Base-by-base conservation (phyloP, 2,329 filamentous ascomycete genomes). In the Trematosphaeria pertusa region DNA sequence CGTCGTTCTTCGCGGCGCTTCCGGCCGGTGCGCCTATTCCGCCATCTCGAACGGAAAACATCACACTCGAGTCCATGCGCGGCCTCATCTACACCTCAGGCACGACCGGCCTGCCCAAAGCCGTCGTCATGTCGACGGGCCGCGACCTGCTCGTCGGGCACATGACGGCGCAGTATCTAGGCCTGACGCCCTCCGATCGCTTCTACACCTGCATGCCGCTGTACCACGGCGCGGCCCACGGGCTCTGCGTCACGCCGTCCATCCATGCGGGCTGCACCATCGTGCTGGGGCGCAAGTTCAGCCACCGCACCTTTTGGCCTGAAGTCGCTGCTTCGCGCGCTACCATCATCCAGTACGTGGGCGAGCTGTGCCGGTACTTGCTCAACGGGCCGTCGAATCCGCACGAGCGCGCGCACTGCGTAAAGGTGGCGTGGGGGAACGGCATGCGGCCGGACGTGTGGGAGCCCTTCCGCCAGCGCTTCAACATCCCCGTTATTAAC, bases 361-460 rank as follows among this genome's bases (percentile, higher is more conserved):
- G 70, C 18, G 70, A 73, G 40, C 43, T 71, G 1, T 71, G 69
- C 33, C 56, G 69, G 14, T 73, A 73, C 43, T 46, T 73, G 6
- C 40, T 71, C 6, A 72, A 70, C 22, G 62, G 61, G 1, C 66
- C 70, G 2, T 43, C 52, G n/a, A 68, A 65, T 34, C 50, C 58
- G 9, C 61, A 58, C 28, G 70, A 72, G 43, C 54, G 58, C 9
- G 55, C 54, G 10, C 65, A 73, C 44, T 67, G 62, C 14, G 68
- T 70, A 2, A 36, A 63, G 15, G 48, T 69, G 46, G 70, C 68
- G 3, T 73, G 65, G 66, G 71, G 72, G 10, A 75, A 75, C 38
- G 72, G 72, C n/a, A 71, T 75, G 67, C 50, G 72, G 10, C 69
- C 70, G 10, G 72, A 75, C 48, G 70, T 75, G 0, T 75, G 72